phyloP scores from a whole-genome alignment of 495 filamentous ascomycete species.

The Clavariopsis aquatica region DNA sequence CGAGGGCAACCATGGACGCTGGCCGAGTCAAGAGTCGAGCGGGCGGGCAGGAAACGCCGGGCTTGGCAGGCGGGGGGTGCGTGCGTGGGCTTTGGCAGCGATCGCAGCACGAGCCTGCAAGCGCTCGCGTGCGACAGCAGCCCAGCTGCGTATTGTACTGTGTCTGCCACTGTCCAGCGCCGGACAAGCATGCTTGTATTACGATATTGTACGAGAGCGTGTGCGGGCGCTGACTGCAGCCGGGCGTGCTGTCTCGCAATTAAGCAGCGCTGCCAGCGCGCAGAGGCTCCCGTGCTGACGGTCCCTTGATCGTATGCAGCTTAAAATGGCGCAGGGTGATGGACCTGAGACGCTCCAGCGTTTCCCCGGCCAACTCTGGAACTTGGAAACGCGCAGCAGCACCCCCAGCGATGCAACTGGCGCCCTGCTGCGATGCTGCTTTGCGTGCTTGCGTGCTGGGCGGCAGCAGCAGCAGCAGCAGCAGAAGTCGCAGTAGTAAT shows the following conservation, averaged over 20 bases:
- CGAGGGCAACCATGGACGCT: too few relatives aligned
- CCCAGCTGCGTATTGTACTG: too few relatives aligned
- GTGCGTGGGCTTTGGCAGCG: neutral
- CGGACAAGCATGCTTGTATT: too few relatives aligned
- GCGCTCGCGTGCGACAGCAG: neutral
- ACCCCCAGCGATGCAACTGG: neutral
- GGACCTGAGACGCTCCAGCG: conserved; percentile 1
- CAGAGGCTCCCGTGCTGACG: conserved; percentile 7
- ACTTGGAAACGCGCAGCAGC: neutral
- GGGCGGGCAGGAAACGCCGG: conserved; percentile 1
- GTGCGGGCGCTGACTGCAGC: too few relatives aligned
- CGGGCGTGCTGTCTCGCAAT: conserved; percentile 12
- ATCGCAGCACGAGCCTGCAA: neutral
- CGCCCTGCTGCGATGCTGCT: too few relatives aligned
- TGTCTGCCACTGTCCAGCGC: too few relatives aligned
- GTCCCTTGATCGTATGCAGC: neutral
- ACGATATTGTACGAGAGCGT: too few relatives aligned
- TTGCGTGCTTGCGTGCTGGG: too few relatives aligned
- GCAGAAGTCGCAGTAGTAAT: neutral
- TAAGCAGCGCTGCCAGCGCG: conserved; percentile 1
- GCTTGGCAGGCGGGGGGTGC: too few relatives aligned
- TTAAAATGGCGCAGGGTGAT: conserved; percentile 1
- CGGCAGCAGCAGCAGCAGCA: neutral
- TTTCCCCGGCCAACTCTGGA: neutral
- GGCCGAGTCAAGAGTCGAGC: conserved; percentile 6